phyloP scores from a whole-genome alignment of 2,329 filamentous ascomycete genomes.

The Colletotrichum phormii region DNA sequence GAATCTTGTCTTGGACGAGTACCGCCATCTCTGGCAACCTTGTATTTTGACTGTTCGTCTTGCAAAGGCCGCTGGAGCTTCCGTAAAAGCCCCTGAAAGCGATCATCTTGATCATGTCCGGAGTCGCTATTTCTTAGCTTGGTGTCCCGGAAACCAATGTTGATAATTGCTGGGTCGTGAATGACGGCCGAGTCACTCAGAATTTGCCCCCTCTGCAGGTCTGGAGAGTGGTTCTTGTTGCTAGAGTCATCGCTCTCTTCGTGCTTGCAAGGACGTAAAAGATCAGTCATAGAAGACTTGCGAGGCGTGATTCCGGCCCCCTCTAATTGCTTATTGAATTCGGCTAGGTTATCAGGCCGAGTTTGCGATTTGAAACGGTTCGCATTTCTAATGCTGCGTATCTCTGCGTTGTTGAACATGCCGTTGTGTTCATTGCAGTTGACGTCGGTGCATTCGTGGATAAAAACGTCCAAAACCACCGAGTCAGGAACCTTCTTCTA shows the following conservation, averaged over 20 bases:
- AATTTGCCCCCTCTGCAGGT: not conserved
- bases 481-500: slow-evolving; percentile 21
- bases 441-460: slow-evolving; percentile 19
- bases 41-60: not conserved
- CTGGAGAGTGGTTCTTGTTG: not conserved
- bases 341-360: not conserved
- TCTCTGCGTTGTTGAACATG: slow-evolving; percentile 28
- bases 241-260: not conserved
- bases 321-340: slow-evolving; percentile 17
- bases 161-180: slow-evolving; percentile 21
- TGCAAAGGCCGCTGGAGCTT: slow-evolving; percentile 16
- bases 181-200: slow-evolving; percentile 4
- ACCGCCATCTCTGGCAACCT: not conserved
- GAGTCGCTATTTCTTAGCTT: not conserved
- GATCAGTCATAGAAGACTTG: slow-evolving; percentile 24
- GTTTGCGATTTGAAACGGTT: slow-evolving; percentile 17
- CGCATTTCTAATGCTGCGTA: slow-evolving; percentile 29
- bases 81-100: slow-evolving; percentile 27
- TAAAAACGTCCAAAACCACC: slow-evolving; percentile 27
- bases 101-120: not conserved
- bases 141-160: not conserved
- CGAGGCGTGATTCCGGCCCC: slow-evolving; percentile 10
- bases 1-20: slow-evolving; percentile 16
- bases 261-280: not conserved
- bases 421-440: slow-evolving; percentile 10